Evolutionary conservation across 805 yeast genomes (phyloP).

Genomic region (Trichomonascus vanleenenianus): DNA sequence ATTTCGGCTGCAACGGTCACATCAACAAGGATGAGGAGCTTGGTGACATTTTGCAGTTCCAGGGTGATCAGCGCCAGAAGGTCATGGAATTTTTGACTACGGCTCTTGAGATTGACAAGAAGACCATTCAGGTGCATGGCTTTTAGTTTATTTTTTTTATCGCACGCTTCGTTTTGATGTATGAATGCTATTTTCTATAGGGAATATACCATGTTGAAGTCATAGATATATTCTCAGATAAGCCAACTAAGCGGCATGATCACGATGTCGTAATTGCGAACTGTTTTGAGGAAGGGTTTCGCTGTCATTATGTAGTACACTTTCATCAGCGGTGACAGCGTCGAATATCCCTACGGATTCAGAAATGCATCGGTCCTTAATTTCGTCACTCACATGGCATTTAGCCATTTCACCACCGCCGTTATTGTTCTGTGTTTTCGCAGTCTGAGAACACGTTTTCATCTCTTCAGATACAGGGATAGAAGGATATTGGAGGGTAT

Average conservation of each 20-base stretch:
- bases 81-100: constrained; percentile 86
- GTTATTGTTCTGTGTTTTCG: too few relatives aligned
- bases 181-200: background rate
- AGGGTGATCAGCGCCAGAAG: constrained; percentile 98
- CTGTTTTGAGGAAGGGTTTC: too few relatives aligned
- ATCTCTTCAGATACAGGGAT: background rate
- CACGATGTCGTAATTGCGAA: too few relatives aligned
- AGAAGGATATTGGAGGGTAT: background rate
- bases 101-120: constrained; percentile 85
- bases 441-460: background rate
- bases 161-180: background rate
- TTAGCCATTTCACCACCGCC: too few relatives aligned
- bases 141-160: constrained; percentile 43
- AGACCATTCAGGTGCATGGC: constrained; percentile 97
- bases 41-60: constrained; percentile 95
- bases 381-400: too few relatives aligned
- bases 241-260: background rate
- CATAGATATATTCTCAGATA: background rate
- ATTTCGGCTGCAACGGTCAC: constrained; percentile 98
- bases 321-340: too few relatives aligned
- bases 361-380: too few relatives aligned
- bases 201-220: background rate
- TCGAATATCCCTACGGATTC: too few relatives aligned
- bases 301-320: too few relatives aligned
- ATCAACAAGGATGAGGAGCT: constrained; percentile 92